A percentile compares a stretch with the other conserved stretches of the same genome.
Conservation (phyloP, 2,329 filamentous ascomycete species). For the Ascochyta viciae-villosae region DNA sequence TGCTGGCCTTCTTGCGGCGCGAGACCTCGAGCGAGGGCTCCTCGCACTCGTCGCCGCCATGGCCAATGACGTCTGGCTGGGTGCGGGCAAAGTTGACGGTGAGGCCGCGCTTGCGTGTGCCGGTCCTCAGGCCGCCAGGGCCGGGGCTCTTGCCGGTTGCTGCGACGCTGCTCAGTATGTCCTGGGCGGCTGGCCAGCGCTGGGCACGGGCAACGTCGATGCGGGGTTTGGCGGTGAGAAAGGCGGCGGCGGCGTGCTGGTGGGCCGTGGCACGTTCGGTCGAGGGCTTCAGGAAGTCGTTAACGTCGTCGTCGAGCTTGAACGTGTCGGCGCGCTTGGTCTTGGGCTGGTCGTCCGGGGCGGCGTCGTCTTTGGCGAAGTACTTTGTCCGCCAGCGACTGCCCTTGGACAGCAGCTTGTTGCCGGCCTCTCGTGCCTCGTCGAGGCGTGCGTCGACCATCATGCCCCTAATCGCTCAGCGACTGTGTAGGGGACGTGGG, state of each 20-base stretch:
- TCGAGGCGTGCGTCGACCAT: slow-evolving; percentile 43
- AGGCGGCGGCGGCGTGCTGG: slow-evolving; percentile 38
- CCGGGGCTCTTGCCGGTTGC: slow-evolving; percentile 42
- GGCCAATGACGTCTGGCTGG: slow-evolving; percentile 82
- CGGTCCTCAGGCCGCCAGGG: slow-evolving; percentile 47
- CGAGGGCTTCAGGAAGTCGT: slow-evolving; percentile 65
- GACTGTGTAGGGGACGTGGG: neutral
- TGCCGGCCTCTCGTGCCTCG: slow-evolving; percentile 25
- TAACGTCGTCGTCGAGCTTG: slow-evolving; percentile 56
- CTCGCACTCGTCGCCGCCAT: slow-evolving; percentile 87
- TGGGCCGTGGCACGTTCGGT: slow-evolving; percentile 52
- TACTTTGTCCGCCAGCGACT: slow-evolving; percentile 60
- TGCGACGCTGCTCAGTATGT: slow-evolving; percentile 48
- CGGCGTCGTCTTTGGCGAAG: slow-evolving; percentile 51
- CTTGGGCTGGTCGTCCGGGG: slow-evolving; percentile 37
- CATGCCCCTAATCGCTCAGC: slow-evolving; percentile 17
- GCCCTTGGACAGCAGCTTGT: slow-evolving; percentile 50
- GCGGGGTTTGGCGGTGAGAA: slow-evolving; percentile 45
- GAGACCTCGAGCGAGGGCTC: slow-evolving; percentile 75
- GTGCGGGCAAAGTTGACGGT: slow-evolving; percentile 76
- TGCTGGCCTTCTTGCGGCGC: slow-evolving; percentile 56
- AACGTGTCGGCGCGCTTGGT: slow-evolving; percentile 34
- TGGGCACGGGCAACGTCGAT: slow-evolving; percentile 60
- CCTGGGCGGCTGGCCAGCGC: slow-evolving; percentile 59
- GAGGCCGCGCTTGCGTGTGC: slow-evolving; percentile 67